These are phyloP conservation scores for Lichtheimia corymbifera DNA, from an alignment of 371 early-diverging fungal genomes.

Conservation along the genomic window DNA sequence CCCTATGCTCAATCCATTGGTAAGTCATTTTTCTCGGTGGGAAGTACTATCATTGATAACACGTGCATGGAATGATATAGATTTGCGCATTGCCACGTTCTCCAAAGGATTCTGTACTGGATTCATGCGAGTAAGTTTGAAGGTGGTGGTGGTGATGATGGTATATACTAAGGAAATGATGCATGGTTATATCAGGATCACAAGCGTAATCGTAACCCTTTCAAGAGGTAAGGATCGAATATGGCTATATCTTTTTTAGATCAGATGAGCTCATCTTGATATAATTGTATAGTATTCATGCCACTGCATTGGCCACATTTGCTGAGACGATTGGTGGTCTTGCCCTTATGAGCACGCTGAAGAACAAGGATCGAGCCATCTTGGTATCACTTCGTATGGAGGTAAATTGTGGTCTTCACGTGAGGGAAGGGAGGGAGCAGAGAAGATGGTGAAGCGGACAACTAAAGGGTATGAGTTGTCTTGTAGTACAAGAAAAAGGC, in stretches of 20 bases:
- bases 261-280: not conserved
- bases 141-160: not conserved
- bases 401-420: constrained; percentile 32
- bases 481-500: constrained; percentile 53
- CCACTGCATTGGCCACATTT: constrained; percentile 62
- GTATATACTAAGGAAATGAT: not conserved
- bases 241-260: not conserved
- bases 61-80: constrained; percentile 14
- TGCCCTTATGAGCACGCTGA: constrained; percentile 46
- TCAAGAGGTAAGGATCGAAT: constrained; percentile 15
- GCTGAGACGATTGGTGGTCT: constrained; percentile 63
- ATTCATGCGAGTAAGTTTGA: constrained; percentile 44
- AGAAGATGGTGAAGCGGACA: not conserved
- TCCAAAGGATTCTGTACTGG: constrained; percentile 52
- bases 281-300: constrained; percentile 42
- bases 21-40: constrained; percentile 13
- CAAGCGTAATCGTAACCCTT: constrained; percentile 22
- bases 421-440: not conserved
- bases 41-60: not conserved
- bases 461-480: too few relatives aligned
- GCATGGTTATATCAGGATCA: constrained; percentile 18
- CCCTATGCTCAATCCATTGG: constrained; percentile 51
- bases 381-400: constrained; percentile 52
- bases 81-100: constrained; percentile 50
- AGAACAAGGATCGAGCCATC: constrained; percentile 50